Conservation (phyloP, 495 filamentous ascomycete species). For the Xylaria castorea region DNA sequence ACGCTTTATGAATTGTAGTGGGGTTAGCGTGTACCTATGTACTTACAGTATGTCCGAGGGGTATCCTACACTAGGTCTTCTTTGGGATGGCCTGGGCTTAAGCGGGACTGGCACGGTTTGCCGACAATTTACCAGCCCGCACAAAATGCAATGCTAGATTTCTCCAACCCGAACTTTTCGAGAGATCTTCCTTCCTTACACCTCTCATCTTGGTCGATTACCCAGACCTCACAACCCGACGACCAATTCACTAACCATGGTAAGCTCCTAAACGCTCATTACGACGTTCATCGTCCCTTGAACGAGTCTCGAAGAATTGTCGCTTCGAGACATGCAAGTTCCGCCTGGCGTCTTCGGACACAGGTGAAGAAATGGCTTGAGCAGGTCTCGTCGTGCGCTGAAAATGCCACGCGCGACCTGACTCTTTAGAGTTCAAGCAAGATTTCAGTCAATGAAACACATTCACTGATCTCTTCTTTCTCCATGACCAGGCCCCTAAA, state of each 20-base stretch:
- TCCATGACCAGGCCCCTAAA: conserved; percentile 99
- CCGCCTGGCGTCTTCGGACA: conserved; percentile 59
- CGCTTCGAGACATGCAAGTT: conserved; percentile 54
- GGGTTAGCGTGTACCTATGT: conserved; percentile 12
- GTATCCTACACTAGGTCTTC: conserved; percentile 25
- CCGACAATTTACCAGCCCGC: conserved; percentile 36
- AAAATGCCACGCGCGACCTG: conserved; percentile 61
- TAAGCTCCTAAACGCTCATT: conserved; percentile 47
- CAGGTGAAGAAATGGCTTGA: conserved; percentile 87
- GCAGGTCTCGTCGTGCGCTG: conserved; percentile 60
- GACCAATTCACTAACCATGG: conserved; percentile 50
- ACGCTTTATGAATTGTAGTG: conserved; percentile 9
- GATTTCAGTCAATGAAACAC: conserved; percentile 77
- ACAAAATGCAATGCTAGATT: conserved; percentile 31
- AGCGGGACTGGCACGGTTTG: conserved; percentile 2
- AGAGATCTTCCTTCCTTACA: conserved; percentile 33
- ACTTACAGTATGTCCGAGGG: conserved; percentile 31
- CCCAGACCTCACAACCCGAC: conserved; percentile 35
- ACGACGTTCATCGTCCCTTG: conserved; percentile 34
- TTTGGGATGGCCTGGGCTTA: not conserved
- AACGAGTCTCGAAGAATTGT: conserved; percentile 38
- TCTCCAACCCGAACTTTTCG: conserved; percentile 33
- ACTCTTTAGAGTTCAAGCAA: conserved; percentile 94
- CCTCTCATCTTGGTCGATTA: conserved; percentile 32
- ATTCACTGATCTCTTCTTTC: conserved; percentile 97